Evolutionary conservation across 2,329 filamentous ascomycete species (phyloP), one percentile per base, ranked within the genome.

Genomic region (Lanzia echinophila): DNA sequence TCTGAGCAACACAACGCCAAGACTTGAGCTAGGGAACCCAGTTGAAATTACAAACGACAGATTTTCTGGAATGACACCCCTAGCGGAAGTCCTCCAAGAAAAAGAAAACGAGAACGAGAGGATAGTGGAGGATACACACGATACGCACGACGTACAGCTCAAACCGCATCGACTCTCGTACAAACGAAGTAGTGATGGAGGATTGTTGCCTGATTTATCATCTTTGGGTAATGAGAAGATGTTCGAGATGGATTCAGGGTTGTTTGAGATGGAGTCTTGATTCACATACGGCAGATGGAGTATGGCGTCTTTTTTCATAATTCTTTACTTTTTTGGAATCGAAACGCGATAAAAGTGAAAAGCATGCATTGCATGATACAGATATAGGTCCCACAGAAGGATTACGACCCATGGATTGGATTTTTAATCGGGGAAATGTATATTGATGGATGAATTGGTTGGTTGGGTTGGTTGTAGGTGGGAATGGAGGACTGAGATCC

Each of bases 1-100:
- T n/a, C 39, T 67, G 32, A 65, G 56, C 39, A 68, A 66, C 33
- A 68, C 66, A 4, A 68, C 67, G 4, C 67, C 67, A 1, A 63
- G 49, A 31, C 44, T 63, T 8, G 67, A 68, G 43, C 42, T 64
- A 1, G 55, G 56, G 11, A 60, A 67, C 55, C 65, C 65, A 1
- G 59, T 67, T 8, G 65, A 67, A 41, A 56, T 57, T 17, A 57
- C 60, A 24, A 50, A 60, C 33, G 52, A 54, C 11, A 55, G 57
- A 22, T 46, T 62, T 33, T 57, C 47, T 33, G 46, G 53, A 3
- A 34, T 62, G 42, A 52, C 53, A 15, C 53, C 59, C 15, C 28
- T 48, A 12, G 50, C 44, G 20, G 50, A 53, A 22, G 50, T 53
- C 11, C 0, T 43, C 6, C 36, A 46, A 20, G 54, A 47, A 1